Evolutionary conservation across 257 asterid genomes (phyloP), one percentile per base, ranked within the genome.

Genomic region (Solanum bukasovii): DNA sequence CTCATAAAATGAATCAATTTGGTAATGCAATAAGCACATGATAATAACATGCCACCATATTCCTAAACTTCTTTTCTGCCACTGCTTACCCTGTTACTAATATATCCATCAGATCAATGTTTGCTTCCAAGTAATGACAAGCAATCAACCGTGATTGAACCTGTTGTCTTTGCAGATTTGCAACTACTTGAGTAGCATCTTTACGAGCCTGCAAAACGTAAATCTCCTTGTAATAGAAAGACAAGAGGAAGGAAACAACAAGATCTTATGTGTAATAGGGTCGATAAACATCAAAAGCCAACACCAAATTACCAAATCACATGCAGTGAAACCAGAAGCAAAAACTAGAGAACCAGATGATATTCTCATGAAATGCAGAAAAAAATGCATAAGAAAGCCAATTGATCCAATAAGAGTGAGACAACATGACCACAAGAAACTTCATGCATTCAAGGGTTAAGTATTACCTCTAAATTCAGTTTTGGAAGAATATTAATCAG

Each of bases 91-190:
- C 99, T 84, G 91, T 46, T 83, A 94, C 78, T 92, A 96, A 91
- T 87, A 90, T 88, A 91, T 97, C 98, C 98, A 97, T 90, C 90
- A 97, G 95, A 92, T 97, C 99, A 74, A 94, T 84, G 92, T 97
- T 97, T 88, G 93, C 94, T 90, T 97, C 98, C 98, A 96, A 91
- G 93, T 96, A 96, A 88, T 97, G 97, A 85, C 98, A 97, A 63
- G 99, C 99, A 90, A 96, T 96, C 94, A 97, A 84, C 92, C 94
- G 93, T 10, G 99, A 97, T 4, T 97, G 98, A 87, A 97, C 99
- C 90, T 95, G 99, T 83, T 97, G 99, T 93, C 99, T 94, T 92
- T 97, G 99, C 93, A 97, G 92, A 93, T 97, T 97, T 31, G 99
- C 98, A 90, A 97, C 98, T 87, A 97, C 98, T 90, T 95, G 99